Evolutionary conservation across 73 alveolate species (phyloP), one percentile per base, ranked within the genome.

Genomic region (Paramecium pentaurelia): DNA sequence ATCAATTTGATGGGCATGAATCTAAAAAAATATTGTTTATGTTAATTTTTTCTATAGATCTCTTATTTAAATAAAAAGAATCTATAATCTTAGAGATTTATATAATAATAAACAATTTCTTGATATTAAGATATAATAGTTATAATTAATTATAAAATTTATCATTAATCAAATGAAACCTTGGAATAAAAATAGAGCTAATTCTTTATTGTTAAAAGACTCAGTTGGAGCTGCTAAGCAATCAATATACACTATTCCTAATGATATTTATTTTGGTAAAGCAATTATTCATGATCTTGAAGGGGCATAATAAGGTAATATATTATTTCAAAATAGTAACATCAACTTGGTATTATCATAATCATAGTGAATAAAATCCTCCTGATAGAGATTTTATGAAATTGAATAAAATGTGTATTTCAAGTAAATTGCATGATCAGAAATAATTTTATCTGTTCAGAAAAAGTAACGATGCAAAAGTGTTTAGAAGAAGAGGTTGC

Each of bases 141-240:
- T 54, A 54, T 54, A 18, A 54, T 54, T n/a, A 54, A 16, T n/a
- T 54, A 18, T 18, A 54, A 54, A 4, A 54, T 68, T 58, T 68
- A 32, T 68, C 30, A 14, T 2, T 68, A 68, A 68, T 34, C 11
- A 8, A 27, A 80, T 80, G 91, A 80, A 80, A 80, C 91, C 91
- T 27, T 80, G 91, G 91, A 80, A 80, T 47, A 80, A 49, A 80
- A 45, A 47, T 80, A 40, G 77, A 49, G 68, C 87, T 40, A 97
- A 97, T 64, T 88, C 93, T 9, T 87, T 96, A 22, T 92, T 97
- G 28, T 95, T 93, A 44, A 96, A 92, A 92, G 99, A 97, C 94
- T 96, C 92, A 77, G 96, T 97, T 27, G 99, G 99, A n/a, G 92
- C 90, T 60, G 77, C 97, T 18, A 97, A 97, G 93, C 96, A 97